These are phyloP conservation scores for Cucurbita maxima DNA, from an alignment of 306 rosid species.

Conservation along the genomic window DNA sequence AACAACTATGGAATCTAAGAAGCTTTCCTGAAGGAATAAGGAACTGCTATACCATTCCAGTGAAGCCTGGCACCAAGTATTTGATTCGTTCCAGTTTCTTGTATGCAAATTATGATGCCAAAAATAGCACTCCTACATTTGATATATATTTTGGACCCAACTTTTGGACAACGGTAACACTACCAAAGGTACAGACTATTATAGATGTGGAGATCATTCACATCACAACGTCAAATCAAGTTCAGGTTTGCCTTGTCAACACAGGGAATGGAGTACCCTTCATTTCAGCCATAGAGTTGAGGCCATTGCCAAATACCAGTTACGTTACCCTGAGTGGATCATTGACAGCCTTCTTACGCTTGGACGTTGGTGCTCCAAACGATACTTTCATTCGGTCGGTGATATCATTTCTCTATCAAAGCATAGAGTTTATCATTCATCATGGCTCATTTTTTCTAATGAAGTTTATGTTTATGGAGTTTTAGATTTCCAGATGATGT, in stretches of 20 bases:
- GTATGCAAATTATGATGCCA: constrained; percentile 11
- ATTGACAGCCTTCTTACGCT: neutral
- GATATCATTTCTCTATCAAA: too few species aligned
- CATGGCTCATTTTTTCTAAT: too few species aligned
- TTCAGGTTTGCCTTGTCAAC: constrained; percentile 7
- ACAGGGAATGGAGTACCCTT: constrained; percentile 1
- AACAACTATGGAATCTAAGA: neutral
- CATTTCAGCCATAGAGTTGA: constrained; percentile 13
- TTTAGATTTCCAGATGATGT: neutral
- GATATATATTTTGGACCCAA: neutral
- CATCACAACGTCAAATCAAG: neutral
- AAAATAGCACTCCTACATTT: neutral
- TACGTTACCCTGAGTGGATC: constrained; percentile 5
- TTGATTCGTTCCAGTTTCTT: constrained; percentile 14
- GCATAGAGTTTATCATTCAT: too few species aligned
- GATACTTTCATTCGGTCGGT: neutral
- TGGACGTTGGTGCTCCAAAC: constrained; percentile 2
- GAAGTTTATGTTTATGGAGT: neutral
- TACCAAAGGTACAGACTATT: neutral
- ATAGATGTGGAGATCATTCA: constrained; percentile 5
- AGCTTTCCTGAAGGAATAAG: neutral
- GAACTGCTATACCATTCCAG: neutral
- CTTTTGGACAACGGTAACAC: neutral
- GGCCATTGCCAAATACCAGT: constrained; percentile 7
- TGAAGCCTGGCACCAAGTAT: neutral